Evolutionary conservation across 331 rosid species (phyloP).

Genomic region (Spiraea crenata): DNA sequence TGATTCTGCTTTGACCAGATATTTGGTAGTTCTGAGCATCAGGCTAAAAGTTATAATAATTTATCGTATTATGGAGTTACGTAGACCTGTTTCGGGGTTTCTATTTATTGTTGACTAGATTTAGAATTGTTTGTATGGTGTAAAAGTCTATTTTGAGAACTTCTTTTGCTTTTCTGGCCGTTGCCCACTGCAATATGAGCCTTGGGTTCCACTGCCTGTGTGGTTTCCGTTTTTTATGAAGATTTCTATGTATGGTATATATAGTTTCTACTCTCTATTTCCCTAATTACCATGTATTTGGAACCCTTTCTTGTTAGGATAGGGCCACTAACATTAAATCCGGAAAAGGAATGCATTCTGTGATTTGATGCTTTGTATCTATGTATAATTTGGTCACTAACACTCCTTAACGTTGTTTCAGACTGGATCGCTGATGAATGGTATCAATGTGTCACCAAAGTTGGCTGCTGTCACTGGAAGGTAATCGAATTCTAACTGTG

Average conservation of each 20-base stretch:
- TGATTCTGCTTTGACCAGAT: not conserved
- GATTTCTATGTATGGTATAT: not conserved
- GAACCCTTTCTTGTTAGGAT: not conserved
- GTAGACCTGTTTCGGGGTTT: not conserved
- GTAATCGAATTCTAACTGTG: constrained; percentile 31
- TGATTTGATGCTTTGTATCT: not conserved
- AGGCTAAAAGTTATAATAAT: not conserved
- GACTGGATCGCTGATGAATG: constrained; percentile 46
- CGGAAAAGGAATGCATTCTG: not conserved
- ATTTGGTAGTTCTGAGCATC: not conserved
- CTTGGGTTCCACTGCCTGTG: not conserved
- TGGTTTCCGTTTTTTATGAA: not conserved
- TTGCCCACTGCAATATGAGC: not conserved
- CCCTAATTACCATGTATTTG: not conserved
- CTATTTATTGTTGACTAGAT: not conserved
- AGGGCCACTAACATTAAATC: not conserved
- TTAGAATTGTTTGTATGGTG: not conserved
- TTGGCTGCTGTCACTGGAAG: constrained; percentile 44
- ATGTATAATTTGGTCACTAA: constrained; percentile 18
- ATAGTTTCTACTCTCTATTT: not conserved
- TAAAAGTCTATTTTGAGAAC: not conserved
- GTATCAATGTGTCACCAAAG: constrained; percentile 33
- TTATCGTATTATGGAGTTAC: not conserved
- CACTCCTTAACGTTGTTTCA: constrained; percentile 28
- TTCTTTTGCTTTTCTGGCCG: not conserved